Percentiles rank a stretch among this genome's conserved stretches.
These are phyloP conservation scores for Rhizopogon vinicolor DNA, from an alignment of 768 basidiomycete genomes.

Conservation along the genomic window DNA sequence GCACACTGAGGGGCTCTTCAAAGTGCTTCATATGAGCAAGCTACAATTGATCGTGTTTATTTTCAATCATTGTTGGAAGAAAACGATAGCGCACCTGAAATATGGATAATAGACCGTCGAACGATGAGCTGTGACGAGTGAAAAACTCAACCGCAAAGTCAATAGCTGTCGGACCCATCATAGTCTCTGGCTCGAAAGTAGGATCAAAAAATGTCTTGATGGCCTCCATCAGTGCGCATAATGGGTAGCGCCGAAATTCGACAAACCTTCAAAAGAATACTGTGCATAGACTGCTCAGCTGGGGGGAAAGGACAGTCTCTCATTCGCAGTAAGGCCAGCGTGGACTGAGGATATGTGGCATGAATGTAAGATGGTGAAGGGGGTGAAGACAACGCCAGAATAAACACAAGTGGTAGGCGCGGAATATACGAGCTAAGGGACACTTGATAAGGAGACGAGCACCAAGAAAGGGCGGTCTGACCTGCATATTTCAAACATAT, in stretches of 20 bases:
- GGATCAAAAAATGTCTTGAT: constrained; percentile 62
- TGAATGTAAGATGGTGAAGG: constrained; percentile 53
- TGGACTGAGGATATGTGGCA: constrained; percentile 52
- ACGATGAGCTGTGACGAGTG: constrained; percentile 48
- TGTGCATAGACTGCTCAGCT: constrained; percentile 44
- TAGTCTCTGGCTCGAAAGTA: constrained; percentile 52
- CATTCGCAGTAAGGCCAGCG: constrained; percentile 53
- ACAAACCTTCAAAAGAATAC: constrained; percentile 50
- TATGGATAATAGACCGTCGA: constrained; percentile 52
- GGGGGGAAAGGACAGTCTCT: constrained; percentile 46
- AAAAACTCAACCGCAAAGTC: constrained; percentile 56
- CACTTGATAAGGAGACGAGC: background rate
- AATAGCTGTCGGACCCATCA: constrained; percentile 55
- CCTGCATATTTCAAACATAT: constrained; percentile 73
- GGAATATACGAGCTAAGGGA: constrained; percentile 31
- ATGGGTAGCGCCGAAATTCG: background rate
- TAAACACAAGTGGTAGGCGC: constrained; percentile 57
- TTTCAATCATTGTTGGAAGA: background rate
- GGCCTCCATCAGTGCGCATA: background rate
- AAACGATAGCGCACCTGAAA: constrained; percentile 47
- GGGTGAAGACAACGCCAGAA: constrained; percentile 58
- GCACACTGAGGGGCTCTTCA: constrained; percentile 48
- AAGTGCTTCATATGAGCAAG: constrained; percentile 70
- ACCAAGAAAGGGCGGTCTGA: constrained; percentile 16
- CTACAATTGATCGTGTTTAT: constrained; percentile 27